A percentile compares a stretch with the other conserved stretches of the same genome.
phyloP scores from a whole-genome alignment of 768 basidiomycete genomes.

The Galerina sulciceps region DNA sequence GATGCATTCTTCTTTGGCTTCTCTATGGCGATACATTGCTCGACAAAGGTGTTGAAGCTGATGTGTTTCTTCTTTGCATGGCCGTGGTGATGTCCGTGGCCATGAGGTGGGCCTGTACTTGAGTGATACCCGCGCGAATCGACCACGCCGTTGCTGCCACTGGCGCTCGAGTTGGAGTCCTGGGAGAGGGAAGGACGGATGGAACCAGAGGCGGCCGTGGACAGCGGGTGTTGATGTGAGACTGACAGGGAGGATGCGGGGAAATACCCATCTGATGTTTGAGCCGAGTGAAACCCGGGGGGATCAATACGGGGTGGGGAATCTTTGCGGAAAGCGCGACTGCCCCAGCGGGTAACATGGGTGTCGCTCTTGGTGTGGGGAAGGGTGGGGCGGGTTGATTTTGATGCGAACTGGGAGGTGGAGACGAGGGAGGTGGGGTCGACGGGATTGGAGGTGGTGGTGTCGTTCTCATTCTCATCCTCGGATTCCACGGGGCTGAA shows the following conservation, averaged over 20 bases:
- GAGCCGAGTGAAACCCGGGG: constrained; percentile 27
- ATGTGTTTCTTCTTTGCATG: constrained; percentile 81
- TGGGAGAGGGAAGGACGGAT: constrained; percentile 35
- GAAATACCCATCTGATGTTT: constrained; percentile 8
- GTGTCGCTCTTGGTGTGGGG: constrained; percentile 90
- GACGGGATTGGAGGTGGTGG: constrained; percentile 16
- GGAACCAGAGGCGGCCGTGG: constrained; percentile 21
- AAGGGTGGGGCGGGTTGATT: constrained; percentile 57
- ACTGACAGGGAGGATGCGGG: constrained; percentile 21
- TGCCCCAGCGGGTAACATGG: constrained; percentile 66
- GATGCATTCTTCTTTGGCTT: constrained; percentile 56
- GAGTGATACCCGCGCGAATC: constrained; percentile 22
- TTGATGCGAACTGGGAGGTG: constrained; percentile 13
- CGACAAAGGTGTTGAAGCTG: constrained; percentile 97
- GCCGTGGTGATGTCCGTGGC: background rate
- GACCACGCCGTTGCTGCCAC: constrained; percentile 22
- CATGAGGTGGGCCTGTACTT: constrained; percentile 4
- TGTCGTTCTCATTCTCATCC: constrained; percentile 48
- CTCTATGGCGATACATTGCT: constrained; percentile 93
- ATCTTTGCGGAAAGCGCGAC: constrained; percentile 57
- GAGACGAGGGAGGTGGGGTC: constrained; percentile 12
- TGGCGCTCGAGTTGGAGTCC: constrained; percentile 37
- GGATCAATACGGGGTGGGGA: constrained; percentile 72
- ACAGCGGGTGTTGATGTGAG: constrained; percentile 18
- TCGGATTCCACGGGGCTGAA: constrained; percentile 62